Conservation (phyloP, 805 yeast genomes). For the Candida coquimbonensis region DNA sequence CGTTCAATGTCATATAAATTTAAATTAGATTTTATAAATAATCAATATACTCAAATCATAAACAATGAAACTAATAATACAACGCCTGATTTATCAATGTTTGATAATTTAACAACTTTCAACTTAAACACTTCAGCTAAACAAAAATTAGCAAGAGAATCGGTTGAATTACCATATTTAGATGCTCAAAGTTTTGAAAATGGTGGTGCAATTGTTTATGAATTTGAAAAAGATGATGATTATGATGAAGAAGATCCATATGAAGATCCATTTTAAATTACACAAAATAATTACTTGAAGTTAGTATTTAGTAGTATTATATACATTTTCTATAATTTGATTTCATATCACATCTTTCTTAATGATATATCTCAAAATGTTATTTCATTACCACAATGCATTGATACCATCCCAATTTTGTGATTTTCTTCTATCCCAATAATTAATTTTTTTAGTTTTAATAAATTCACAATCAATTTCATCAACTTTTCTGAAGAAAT, state of each 20-base stretch:
- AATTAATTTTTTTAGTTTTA: constrained; percentile 43
- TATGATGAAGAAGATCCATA: constrained; percentile 97
- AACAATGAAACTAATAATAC: constrained; percentile 20
- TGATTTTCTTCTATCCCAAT: constrained; percentile 72
- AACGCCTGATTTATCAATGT: constrained; percentile 44
- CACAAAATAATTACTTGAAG: background rate
- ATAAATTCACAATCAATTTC: constrained; percentile 47
- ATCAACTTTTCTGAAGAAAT: constrained; percentile 43
- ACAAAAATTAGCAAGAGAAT: constrained; percentile 72
- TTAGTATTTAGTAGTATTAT: background rate
- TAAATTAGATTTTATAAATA: constrained; percentile 41
- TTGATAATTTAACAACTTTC: constrained; percentile 80
- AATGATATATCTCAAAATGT: too few species aligned
- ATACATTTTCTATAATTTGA: background rate
- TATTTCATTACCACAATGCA: constrained; percentile 43
- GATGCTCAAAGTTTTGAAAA: constrained; percentile 74
- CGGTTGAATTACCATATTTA: constrained; percentile 85
- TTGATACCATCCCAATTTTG: constrained; percentile 53
- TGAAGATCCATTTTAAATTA: constrained; percentile 78
- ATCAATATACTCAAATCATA: constrained; percentile 30
- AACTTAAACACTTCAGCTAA: constrained; percentile 68
- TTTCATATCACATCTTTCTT: background rate
- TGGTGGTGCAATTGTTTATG: constrained; percentile 94
- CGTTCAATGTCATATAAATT: constrained; percentile 56
- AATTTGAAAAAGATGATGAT: constrained; percentile 94